phyloP scores from a whole-genome alignment of 148 eudicot species.

The Beta vulgaris region DNA sequence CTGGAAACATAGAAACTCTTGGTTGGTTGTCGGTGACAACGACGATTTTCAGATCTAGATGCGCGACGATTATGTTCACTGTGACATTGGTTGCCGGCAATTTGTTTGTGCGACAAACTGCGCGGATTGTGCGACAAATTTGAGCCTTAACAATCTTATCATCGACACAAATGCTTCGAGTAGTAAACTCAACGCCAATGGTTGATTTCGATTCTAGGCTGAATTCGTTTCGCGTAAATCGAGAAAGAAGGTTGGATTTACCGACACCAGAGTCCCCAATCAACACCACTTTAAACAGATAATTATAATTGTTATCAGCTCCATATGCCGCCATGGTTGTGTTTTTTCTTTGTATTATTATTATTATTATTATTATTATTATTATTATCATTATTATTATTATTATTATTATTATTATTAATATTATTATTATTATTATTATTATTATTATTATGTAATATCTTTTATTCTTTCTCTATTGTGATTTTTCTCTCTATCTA shows the following conservation, averaged over 20 bases:
- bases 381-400: too few species aligned
- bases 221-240: background rate
- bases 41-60: too few species aligned
- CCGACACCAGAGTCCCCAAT: background rate
- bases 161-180: background rate
- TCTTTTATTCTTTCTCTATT: background rate
- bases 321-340: constrained; percentile 26
- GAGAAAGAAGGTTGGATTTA: background rate
- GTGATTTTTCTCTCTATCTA: background rate
- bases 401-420: too few species aligned
- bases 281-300: background rate
- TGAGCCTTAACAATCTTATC: background rate
- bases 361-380: too few species aligned
- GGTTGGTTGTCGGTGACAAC: too few species aligned
- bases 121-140: too few species aligned
- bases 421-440: background rate
- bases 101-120: too few species aligned
- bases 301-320: background rate
- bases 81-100: too few species aligned
- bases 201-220: background rate
- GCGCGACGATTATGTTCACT: too few species aligned
- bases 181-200: background rate
- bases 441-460: background rate
- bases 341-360: background rate
- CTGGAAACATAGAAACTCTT: too few species aligned